Conservation (phyloP, 2,329 filamentous ascomycete species). For the Pseudogymnoascus sp. region DNA sequence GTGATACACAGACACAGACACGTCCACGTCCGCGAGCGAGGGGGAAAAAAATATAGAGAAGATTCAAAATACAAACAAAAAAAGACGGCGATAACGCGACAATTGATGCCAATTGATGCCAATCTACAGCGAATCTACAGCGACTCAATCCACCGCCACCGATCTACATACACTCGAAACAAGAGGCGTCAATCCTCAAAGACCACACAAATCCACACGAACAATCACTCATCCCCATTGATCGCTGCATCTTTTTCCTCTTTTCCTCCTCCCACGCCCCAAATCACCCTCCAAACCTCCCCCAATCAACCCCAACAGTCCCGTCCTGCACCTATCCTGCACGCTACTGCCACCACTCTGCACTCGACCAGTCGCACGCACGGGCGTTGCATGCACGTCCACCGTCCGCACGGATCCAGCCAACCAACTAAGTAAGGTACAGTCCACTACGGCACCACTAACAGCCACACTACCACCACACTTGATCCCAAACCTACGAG, state of each 20-base stretch:
- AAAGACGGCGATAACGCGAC: neutral
- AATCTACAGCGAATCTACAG: neutral
- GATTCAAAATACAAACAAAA: neutral
- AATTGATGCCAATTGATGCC: neutral
- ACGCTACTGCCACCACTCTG: neutral
- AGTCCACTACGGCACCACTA: neutral
- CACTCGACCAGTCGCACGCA: conserved; percentile 5
- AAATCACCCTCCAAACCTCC: neutral
- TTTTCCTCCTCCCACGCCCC: neutral
- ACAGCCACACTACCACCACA: conserved; percentile 4
- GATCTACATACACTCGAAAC: neutral
- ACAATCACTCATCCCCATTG: neutral
- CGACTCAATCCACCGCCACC: neutral
- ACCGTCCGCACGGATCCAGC: neutral
- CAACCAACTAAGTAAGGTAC: neutral
- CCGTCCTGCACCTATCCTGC: neutral
- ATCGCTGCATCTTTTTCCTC: neutral
- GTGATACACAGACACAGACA: neutral
- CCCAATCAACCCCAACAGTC: neutral
- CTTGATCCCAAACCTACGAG: neutral
- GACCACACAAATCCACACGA: neutral
- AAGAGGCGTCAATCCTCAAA: neutral
- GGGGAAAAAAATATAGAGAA: neutral
- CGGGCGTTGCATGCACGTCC: conserved; percentile 2
- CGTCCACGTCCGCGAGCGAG: neutral